Base-by-base conservation (phyloP, 352 stramenopile species). In the Phytopythium delawarense region DNA sequence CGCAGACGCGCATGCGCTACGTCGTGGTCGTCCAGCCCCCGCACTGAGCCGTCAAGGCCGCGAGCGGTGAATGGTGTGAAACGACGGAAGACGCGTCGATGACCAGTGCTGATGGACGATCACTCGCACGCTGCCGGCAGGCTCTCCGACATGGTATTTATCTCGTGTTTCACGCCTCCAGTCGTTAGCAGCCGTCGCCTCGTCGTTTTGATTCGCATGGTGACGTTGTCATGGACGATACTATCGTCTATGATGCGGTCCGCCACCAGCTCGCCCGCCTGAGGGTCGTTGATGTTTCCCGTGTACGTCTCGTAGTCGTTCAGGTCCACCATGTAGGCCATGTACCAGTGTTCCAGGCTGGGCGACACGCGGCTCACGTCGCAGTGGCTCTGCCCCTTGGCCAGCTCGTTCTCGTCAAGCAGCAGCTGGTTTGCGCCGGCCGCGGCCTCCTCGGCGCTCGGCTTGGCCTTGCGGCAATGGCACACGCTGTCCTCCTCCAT, bases 291-390 rank as follows among this genome's bases (percentile, higher is more conserved):
- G 56, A 98, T 83, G 64, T 88, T 89, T 25, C 96, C 78, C 35
- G 88, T 88, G 81, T 96, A 99, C 46, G 86, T 98, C 74, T 99
- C 96, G 60, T 92, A 96, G 57, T 95, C 97, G 32, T 72, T 96
- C 50, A 94, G 91, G 76, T 99, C 97, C 28, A 98, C 79, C 63
- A 94, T 91, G 79, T 98, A 99, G 12, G 93, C 94, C 4, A 99
- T 64, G 53, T 97, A 88, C 28, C 87, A 75, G 72, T 98, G 84
- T 66, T 95, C 91, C 7, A 94, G 96, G 48, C 89, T 98, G 20
- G 80, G 69, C 7, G 71, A 75, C 54, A 97, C 78, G 30, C 70
- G 76, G 57, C 85, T 78, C 37, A 98, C 83, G 44, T 92, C 77
- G 64, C 86, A 95, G 72, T 96, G 76, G 51, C 87, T 84, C 55